These are phyloP conservation scores for Fusarium sp. DNA, from an alignment of 2,329 filamentous ascomycete species.

Conservation along the genomic window DNA sequence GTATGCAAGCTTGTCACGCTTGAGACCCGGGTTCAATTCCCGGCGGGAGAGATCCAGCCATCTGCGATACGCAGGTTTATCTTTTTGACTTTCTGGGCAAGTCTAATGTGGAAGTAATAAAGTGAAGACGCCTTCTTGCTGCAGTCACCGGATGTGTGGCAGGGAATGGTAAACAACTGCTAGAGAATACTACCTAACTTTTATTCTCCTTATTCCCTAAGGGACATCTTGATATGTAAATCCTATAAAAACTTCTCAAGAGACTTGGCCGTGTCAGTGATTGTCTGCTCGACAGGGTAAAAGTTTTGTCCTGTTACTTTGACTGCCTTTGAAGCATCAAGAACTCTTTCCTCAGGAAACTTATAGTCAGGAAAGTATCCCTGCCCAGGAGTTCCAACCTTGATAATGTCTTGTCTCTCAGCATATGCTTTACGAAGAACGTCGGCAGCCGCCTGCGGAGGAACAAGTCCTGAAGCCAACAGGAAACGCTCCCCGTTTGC, in stretches of 20 bases:
- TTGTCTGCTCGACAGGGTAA: constrained; percentile 31
- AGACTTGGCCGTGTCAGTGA: constrained; percentile 38
- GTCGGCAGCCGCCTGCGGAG: constrained; percentile 39
- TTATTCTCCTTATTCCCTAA: neutral
- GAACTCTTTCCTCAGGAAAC: constrained; percentile 11
- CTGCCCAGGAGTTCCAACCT: constrained; percentile 32
- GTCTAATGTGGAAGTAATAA: neutral
- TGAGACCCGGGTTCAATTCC: constrained; percentile 8
- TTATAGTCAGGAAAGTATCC: constrained; percentile 30
- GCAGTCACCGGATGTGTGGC: neutral
- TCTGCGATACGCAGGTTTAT: neutral
- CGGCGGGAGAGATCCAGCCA: constrained; percentile 2
- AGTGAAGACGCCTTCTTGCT: neutral
- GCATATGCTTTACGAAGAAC: constrained; percentile 40
- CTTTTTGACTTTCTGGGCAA: neutral
- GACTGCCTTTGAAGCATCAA: constrained; percentile 36
- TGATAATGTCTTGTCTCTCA: constrained; percentile 31
- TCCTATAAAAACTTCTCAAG: constrained; percentile 34
- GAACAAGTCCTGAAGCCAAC: constrained; percentile 26
- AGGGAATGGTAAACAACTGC: too few species aligned
- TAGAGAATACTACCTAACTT: neutral
- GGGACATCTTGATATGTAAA: neutral
- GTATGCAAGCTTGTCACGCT: constrained; percentile 11
- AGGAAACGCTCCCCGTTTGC: constrained; percentile 36
- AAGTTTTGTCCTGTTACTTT: constrained; percentile 32